Base-by-base conservation (phyloP, 306 rosid genomes). In the Canavalia ensiformis region DNA sequence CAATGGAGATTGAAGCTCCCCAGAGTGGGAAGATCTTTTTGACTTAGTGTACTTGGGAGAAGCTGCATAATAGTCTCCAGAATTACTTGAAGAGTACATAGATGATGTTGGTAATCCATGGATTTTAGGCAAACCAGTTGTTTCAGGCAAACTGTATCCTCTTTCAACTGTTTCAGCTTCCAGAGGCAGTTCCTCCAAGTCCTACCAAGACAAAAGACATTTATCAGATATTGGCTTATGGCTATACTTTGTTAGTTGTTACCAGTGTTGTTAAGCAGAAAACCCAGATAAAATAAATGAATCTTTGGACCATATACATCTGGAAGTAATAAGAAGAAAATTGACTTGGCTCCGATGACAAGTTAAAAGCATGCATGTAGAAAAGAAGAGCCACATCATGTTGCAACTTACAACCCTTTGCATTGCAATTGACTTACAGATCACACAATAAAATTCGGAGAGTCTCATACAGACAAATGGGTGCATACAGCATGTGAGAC, bases 101-200 rank as follows among this genome's bases (percentile, higher is more conserved):
- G 97, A 85, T n/a, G 97, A 89, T 45, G 92, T 68, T 37, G 97
- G 97, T 59, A 93, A 74, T 77, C 99, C 98, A 56, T 89, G 91
- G 85, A 91, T 90, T 91, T 79, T 93, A 13, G 99, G 99, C 85
- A 95, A 85, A 79, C 98, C 99, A 7, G 90, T 92, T 50, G 94
- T 77, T 77, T 92, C 99, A 29, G 91, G 92, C 82, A 88, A 77
- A 81, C 84, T 87, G 83, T 86, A 93, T 70, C 98, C 99, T 79
- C 91, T 95, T 84, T 95, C 99, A 45, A 95, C 90, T 25, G 99
- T 87, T 82, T 95, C 99, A 2, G 99, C 97, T 86, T 93, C 98
- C 89, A 92, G 57, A 66, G 99, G 99, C 65, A 95, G 82, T 45
- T 95, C 98, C 70, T 95, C 99, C 90, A 95, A 84, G 54, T 95